phyloP scores from a whole-genome alignment of 1,284 basidiomycete species.

The Heterobasidion occidentale region DNA sequence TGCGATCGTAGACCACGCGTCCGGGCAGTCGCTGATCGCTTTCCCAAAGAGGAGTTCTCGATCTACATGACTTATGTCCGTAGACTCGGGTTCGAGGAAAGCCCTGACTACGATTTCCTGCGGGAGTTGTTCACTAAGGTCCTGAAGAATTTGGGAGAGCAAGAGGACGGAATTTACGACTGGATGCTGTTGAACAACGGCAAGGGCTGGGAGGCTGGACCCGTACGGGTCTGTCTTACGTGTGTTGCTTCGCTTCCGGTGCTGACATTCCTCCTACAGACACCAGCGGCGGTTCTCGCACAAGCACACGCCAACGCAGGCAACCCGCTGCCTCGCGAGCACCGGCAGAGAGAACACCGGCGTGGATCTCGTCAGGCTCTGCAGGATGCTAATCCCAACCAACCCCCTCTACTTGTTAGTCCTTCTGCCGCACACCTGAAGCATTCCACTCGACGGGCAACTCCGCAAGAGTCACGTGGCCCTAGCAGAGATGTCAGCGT shows the following conservation, averaged over 20 bases:
- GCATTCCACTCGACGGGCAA: slow-evolving; percentile 36
- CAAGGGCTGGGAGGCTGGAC: slow-evolving; percentile 83
- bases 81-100: slow-evolving; percentile 92
- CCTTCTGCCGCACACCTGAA: slow-evolving; percentile 61
- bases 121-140: slow-evolving; percentile 92
- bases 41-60: slow-evolving; percentile 77
- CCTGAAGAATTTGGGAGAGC: slow-evolving; percentile 81
- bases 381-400: slow-evolving; percentile 31
- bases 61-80: slow-evolving; percentile 98
- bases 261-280: slow-evolving; percentile 22
- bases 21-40: background rate
- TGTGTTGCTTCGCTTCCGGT: background rate
- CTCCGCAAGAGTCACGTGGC: slow-evolving; percentile 30
- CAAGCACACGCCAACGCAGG: slow-evolving; percentile 47
- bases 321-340: slow-evolving; percentile 44
- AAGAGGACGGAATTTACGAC: slow-evolving; percentile 91
- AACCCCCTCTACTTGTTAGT: slow-evolving; percentile 50
- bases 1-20: background rate
- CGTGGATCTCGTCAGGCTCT: slow-evolving; percentile 51
- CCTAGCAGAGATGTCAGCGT: slow-evolving; percentile 43
- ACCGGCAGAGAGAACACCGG: slow-evolving; percentile 45
- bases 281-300: slow-evolving; percentile 35
- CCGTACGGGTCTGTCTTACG: slow-evolving; percentile 34
- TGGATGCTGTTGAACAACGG: slow-evolving; percentile 94
- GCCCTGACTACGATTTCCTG: slow-evolving; percentile 96